Evolutionary conservation across 2,329 filamentous ascomycete genomes (phyloP), one percentile per base, ranked within the genome.

Genomic region (Talaromyces marneffei): DNA sequence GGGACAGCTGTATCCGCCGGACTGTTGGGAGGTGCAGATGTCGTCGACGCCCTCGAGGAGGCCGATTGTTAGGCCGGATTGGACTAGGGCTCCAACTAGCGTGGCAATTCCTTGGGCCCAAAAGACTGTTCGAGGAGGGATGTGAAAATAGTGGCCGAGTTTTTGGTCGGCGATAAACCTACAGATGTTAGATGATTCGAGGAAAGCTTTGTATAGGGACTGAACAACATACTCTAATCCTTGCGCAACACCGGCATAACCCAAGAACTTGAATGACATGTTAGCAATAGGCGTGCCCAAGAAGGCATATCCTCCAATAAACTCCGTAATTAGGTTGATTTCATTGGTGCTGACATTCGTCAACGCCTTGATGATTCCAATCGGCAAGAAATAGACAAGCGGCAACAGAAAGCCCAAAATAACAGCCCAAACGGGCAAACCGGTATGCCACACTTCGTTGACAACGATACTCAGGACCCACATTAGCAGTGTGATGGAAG

Each of bases 221-320:
- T n/a, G 10, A 9, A 2, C 55, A 2, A 65, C 71, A 63, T 65
- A 74, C 70, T 75, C 73, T 42, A 88, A 77, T 1, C 85, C 85
- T 71, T 88, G 85, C 3, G 82, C 79, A 79, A 88, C 86, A 71
- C 82, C 85, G 57, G 88, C 82, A 71, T 87, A 88, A 62, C 86
- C 85, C 67, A 88, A 89, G 68, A 87, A 88, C 71, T 89, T 89
- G 76, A 90, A 90, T 72, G 88, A 83, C 80, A 81, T 80, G 63
- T 80, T 81, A 35, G 78, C 79, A 10, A 82, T 68, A 0, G 79
- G 79, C 33, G 70, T 71, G 3, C 79, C 79, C 20, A 77, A 71
- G 60, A 80, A 79, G 44, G 79, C 71, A 68, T 80, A 80, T 1
- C 79, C 79, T 1, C 77, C 78, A 55, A 81, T 77, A 55, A 82